These are phyloP conservation scores for Clarireedia paspali DNA, from an alignment of 2,329 filamentous ascomycete species.

Conservation along the genomic window DNA sequence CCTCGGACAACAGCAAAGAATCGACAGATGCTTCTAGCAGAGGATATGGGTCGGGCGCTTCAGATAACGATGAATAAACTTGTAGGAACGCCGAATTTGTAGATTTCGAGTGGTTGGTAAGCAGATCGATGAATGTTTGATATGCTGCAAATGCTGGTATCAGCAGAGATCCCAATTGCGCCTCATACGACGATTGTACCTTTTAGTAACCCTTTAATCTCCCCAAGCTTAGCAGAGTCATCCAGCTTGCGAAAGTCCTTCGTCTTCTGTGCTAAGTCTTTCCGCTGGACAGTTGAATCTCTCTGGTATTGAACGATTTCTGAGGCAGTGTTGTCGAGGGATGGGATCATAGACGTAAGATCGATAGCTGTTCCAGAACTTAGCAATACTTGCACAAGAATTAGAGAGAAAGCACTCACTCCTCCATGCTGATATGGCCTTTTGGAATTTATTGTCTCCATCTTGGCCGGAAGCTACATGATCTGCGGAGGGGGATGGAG, in stretches of 20 bases:
- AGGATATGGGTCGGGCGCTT: constrained; percentile 94
- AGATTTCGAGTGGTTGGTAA: constrained; percentile 92
- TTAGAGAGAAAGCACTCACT: constrained; percentile 45
- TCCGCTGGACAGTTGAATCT: constrained; percentile 91
- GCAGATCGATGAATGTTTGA: constrained; percentile 91
- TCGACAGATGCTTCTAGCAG: constrained; percentile 94
- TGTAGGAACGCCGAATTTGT: constrained; percentile 91
- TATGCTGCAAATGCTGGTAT: constrained; percentile 53
- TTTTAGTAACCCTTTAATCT: constrained; percentile 86
- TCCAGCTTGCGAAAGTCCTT: constrained; percentile 96
- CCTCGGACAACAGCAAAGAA: constrained; percentile 83
- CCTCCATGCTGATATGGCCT: constrained; percentile 92
- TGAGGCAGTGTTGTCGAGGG: constrained; percentile 85
- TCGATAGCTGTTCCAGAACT: constrained; percentile 61
- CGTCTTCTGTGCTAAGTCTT: constrained; percentile 97
- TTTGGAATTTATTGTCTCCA: constrained; percentile 88
- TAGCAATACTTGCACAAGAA: constrained; percentile 3
- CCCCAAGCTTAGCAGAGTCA: constrained; percentile 74
- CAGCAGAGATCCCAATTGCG: not conserved
- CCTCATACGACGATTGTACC: constrained; percentile 39
- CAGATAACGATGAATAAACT: constrained; percentile 85
- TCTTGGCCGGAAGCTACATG: constrained; percentile 31
- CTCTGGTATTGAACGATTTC: constrained; percentile 90
- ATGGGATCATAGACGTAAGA: constrained; percentile 73
- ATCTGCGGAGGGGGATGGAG: constrained; percentile 10